Percentiles rank a stretch among this genome's conserved stretches.
These are phyloP conservation scores for Aethionema arabicum DNA, from an alignment of 345 rosid species.

Conservation along the genomic window DNA sequence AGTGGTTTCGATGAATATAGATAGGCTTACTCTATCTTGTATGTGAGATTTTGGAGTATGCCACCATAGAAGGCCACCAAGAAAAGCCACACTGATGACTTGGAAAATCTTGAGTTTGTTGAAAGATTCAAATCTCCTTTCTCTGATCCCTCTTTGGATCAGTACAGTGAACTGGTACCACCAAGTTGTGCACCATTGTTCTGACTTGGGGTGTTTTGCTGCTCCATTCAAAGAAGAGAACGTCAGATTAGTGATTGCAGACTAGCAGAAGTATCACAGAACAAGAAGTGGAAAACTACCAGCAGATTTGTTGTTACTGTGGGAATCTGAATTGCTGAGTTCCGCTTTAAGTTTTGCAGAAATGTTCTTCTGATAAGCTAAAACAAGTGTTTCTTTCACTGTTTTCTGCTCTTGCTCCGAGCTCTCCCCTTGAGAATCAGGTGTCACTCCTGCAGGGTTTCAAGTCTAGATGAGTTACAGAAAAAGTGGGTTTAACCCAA, in stretches of 20 bases:
- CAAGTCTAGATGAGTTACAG: background rate
- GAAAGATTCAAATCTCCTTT: conserved; percentile 83
- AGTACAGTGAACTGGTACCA: conserved; percentile 94
- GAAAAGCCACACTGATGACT: conserved; percentile 87
- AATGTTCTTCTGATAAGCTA: conserved; percentile 83
- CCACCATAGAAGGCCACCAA: conserved; percentile 99
- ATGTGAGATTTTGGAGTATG: conserved; percentile 87
- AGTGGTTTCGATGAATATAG: background rate
- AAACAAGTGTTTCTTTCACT: conserved; percentile 67
- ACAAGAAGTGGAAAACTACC: conserved; percentile 39
- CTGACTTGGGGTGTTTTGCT: conserved; percentile 55
- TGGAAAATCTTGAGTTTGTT: conserved; percentile 93
- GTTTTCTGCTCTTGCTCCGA: conserved; percentile 67
- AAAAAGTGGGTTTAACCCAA: background rate
- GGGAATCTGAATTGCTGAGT: conserved; percentile 57
- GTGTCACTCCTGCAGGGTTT: conserved; percentile 60
- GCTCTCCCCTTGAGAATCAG: conserved; percentile 67
- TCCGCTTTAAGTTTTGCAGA: conserved; percentile 69
- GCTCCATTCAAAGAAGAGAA: conserved; percentile 20
- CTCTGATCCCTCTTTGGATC: conserved; percentile 83
- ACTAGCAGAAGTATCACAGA: conserved; percentile 5
- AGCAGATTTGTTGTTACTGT: conserved; percentile 46
- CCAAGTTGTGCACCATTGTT: conserved; percentile 97
- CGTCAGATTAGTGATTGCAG: conserved; percentile 5
- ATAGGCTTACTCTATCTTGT: conserved; percentile 67